These are phyloP conservation scores for Hymenoscyphus fraxineus DNA, from an alignment of 2,329 filamentous ascomycete genomes.

Conservation along the genomic window DNA sequence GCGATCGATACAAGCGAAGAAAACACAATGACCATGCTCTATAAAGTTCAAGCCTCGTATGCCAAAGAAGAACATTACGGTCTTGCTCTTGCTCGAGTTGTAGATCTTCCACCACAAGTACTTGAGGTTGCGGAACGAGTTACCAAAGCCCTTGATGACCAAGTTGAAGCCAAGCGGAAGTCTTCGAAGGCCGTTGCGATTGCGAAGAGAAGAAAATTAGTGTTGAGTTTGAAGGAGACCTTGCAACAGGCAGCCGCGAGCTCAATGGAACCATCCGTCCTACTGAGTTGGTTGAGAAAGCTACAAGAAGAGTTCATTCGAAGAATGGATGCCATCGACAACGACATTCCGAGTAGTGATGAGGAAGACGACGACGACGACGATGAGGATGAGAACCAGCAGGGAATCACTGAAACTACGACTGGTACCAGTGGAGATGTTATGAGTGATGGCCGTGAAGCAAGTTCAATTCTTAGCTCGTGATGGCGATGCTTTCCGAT, in stretches of 20 bases:
- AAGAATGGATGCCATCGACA: constrained; percentile 63
- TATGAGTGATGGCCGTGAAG: not conserved
- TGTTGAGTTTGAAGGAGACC: constrained; percentile 69
- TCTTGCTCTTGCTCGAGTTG: constrained; percentile 70
- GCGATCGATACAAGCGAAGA: constrained; percentile 59
- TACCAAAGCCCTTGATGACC: constrained; percentile 56
- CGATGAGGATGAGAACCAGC: not conserved
- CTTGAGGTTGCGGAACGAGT: constrained; percentile 66
- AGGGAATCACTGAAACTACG: not conserved
- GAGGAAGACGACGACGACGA: constrained; percentile 12
- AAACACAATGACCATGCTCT: constrained; percentile 77
- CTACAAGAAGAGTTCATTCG: constrained; percentile 72
- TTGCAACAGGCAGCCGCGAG: constrained; percentile 65
- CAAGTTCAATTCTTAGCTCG: not conserved
- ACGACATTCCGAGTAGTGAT: constrained; percentile 22
- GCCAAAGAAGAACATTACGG: constrained; percentile 76
- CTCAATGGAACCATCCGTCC: constrained; percentile 58
- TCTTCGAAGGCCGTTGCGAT: constrained; percentile 55
- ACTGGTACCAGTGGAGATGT: not conserved
- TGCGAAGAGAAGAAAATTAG: constrained; percentile 64
- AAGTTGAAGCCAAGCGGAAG: constrained; percentile 55
- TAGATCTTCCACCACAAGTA: constrained; percentile 67
- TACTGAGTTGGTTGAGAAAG: constrained; percentile 60
- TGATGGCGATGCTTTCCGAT: not conserved
- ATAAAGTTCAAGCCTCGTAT: constrained; percentile 72